These are phyloP conservation scores for Hsuehochloa calcarea DNA, from an alignment of 176 grass and related monocot species.

Conservation along the genomic window DNA sequence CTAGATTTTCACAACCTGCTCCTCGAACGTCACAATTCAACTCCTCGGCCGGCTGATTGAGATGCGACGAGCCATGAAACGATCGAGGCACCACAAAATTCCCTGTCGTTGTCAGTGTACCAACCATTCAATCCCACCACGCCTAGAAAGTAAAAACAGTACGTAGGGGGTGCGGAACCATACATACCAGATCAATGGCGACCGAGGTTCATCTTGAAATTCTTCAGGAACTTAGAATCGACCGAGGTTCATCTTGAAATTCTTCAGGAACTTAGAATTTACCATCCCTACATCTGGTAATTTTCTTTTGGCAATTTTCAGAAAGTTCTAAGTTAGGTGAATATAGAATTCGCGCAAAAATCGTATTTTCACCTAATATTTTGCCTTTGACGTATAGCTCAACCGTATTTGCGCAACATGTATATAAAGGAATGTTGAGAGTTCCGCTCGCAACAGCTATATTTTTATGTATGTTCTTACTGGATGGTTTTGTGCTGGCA, in stretches of 20 bases:
- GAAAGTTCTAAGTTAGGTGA: not conserved
- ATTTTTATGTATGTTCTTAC: too few relatives aligned
- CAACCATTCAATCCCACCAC: not conserved
- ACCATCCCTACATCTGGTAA: not conserved
- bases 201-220: too few relatives aligned
- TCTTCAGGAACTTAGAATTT: not conserved
- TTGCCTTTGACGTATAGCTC: too few relatives aligned
- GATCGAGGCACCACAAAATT: not conserved
- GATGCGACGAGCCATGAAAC: not conserved
- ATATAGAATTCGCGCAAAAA: not conserved
- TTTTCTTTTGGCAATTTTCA: not conserved
- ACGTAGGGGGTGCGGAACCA: not conserved
- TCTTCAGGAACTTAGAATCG: too few relatives aligned
- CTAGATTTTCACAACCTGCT: too few relatives aligned
- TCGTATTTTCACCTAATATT: not conserved
- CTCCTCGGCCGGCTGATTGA: not conserved
- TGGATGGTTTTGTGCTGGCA: too few relatives aligned
- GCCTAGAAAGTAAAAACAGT: not conserved
- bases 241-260: not conserved
- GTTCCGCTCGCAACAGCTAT: too few relatives aligned
- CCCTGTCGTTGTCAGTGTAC: not conserved
- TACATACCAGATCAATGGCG: not conserved
- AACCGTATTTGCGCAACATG: not conserved
- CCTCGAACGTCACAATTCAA: too few relatives aligned
- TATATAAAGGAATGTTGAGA: too few relatives aligned